phyloP scores from a whole-genome alignment of 495 filamentous ascomycete species.

The Xylaria intraflava region DNA sequence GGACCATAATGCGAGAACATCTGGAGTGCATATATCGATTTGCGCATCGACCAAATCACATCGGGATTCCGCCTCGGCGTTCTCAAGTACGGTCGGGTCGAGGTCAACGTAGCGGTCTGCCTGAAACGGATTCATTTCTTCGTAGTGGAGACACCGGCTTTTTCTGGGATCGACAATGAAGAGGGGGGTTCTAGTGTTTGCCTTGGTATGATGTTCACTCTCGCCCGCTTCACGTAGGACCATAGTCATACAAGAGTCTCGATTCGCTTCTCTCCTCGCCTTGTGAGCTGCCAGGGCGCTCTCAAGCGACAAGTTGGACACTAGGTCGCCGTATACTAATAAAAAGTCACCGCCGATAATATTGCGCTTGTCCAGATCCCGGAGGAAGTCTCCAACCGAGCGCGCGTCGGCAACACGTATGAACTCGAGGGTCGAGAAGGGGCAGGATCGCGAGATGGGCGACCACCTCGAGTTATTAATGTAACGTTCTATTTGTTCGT shows the following conservation, averaged over 20 bases:
- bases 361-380: slow-evolving; percentile 81
- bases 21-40: slow-evolving; percentile 96
- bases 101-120: slow-evolving; percentile 54
- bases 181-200: slow-evolving; percentile 64
- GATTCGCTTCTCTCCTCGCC: slow-evolving; percentile 72
- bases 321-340: slow-evolving; percentile 87
- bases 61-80: slow-evolving; percentile 70
- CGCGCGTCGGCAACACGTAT: slow-evolving; percentile 74
- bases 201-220: slow-evolving; percentile 62
- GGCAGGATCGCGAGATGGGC: slow-evolving; percentile 54
- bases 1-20: slow-evolving; percentile 89
- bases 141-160: slow-evolving; percentile 86
- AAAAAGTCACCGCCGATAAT: slow-evolving; percentile 89
- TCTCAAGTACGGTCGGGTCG: slow-evolving; percentile 55
- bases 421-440: slow-evolving; percentile 76
- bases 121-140: slow-evolving; percentile 56
- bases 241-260: slow-evolving; percentile 98
- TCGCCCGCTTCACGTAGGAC: slow-evolving; percentile 73
- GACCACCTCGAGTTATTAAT: slow-evolving; percentile 51
- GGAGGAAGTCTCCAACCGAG: slow-evolving; percentile 91
- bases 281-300: slow-evolving; percentile 71
- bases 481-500: slow-evolving; percentile 81
- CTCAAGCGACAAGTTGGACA: slow-evolving; percentile 82
- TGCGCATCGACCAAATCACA: slow-evolving; percentile 88
- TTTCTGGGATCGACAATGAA: slow-evolving; percentile 80